These are phyloP conservation scores for Umbelopsis sp. DNA, from an alignment of 192 early-diverging fungal species.

Conservation along the genomic window DNA sequence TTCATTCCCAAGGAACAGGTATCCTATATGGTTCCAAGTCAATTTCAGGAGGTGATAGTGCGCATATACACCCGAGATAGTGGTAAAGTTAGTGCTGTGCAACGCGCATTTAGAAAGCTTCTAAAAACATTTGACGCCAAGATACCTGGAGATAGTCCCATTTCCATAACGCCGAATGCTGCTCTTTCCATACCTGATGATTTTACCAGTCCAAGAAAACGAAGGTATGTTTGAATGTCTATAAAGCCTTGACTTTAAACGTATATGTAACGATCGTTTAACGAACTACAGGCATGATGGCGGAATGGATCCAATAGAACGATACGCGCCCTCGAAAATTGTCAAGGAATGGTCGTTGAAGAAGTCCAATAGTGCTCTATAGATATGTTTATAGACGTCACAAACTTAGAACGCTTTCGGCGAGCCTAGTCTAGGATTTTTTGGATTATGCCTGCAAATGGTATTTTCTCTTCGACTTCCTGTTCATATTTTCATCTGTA, in stretches of 20 bases:
- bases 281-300: not conserved
- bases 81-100: constrained; percentile 48
- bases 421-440: no score
- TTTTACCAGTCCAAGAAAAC: constrained; percentile 20
- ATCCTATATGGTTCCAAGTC: constrained; percentile 67
- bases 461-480: no score
- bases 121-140: constrained; percentile 12
- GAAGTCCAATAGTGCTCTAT: not conserved
- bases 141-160: not conserved
- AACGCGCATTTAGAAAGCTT: constrained; percentile 35
- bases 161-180: constrained; percentile 16
- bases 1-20: constrained; percentile 70
- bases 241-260: not conserved
- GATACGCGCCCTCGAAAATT: constrained; percentile 4
- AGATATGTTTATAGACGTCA: not conserved
- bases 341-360: constrained; percentile 2
- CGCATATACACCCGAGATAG: constrained; percentile 66
- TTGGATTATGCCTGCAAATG: no score
- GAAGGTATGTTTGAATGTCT: not conserved
- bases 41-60: constrained; percentile 69
- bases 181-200: constrained; percentile 23
- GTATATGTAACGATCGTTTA: not conserved
- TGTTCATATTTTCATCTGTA: no score
- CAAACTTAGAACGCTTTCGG: no score
- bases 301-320: constrained; percentile 4